phyloP scores from a whole-genome alignment of 176 grass and related monocot species.

The Carex pumila region DNA sequence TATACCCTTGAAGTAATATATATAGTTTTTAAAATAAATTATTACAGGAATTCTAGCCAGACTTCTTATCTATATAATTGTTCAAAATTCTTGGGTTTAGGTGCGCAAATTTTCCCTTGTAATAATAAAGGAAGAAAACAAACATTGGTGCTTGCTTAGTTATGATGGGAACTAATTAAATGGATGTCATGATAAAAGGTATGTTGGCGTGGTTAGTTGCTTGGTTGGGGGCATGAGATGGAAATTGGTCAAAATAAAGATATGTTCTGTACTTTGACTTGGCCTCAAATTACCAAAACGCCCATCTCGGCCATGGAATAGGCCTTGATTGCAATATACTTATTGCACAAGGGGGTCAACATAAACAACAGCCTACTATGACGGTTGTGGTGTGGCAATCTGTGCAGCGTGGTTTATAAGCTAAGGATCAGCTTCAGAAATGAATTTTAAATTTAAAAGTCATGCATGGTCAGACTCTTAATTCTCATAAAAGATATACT shows the following conservation, averaged over 20 bases:
- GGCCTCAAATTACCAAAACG: not conserved
- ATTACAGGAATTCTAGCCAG: not conserved
- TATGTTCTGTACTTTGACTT: not conserved
- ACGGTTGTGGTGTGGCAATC: not conserved
- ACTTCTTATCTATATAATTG: not conserved
- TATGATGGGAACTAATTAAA: slow-evolving; percentile 14
- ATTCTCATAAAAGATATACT: too few relatives aligned
- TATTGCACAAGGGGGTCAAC: not conserved
- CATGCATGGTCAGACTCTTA: too few relatives aligned
- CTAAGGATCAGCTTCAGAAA: not conserved
- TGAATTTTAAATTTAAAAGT: too few relatives aligned
- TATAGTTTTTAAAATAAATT: not conserved
- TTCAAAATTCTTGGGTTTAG: not conserved
- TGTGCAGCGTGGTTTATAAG: not conserved
- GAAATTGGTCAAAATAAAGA: not conserved
- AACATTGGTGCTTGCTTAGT: not conserved
- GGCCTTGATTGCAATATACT: not conserved
- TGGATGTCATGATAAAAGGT: slow-evolving; percentile 17
- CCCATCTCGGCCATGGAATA: not conserved
- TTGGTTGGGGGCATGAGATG: slow-evolving; percentile 5
- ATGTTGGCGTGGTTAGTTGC: not conserved
- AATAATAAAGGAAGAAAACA: not conserved
- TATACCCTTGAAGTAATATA: not conserved
- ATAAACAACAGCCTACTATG: not conserved
- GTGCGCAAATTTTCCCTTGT: not conserved